Base-by-base conservation (phyloP, 2,329 filamentous ascomycete species). In the Stemphylium lycopersici region DNA sequence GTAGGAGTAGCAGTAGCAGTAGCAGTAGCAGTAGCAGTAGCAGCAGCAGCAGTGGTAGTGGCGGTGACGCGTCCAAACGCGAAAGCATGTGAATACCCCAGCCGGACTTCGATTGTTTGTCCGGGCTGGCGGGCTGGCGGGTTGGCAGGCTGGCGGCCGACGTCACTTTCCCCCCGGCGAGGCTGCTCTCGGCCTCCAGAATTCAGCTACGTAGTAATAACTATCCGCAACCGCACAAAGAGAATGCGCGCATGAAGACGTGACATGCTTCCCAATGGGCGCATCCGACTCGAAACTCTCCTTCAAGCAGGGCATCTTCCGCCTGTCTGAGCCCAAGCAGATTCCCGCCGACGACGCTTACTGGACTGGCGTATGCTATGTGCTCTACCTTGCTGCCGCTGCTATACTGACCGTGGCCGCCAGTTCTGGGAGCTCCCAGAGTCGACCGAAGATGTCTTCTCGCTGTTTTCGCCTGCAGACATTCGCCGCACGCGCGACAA, bases 361-460 rank as follows among this genome's bases (percentile, higher is more conserved):
- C 80, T 99, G 95, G 95, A 88, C 90, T 61, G 90, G 91, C 74
- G 92, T 96, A 78, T 46, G 89, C 38, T 33, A 29, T 42, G 81
- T 52, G 40, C 40, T 38, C 34, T 32, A 39, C 15, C 6, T 49
- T 20, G 20, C 34, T 48, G 16, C 61, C 61, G 36, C 60, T 38
- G 26, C 38, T 33, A 31, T 58, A 41, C 61, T 65, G 46, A 65
- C 53, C 32, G 26, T 26, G 22, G 16, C 7, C 33, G 20, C 48
- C 56, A 97, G 90, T 98, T 98, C 79, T 98, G 93, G 93, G 91
- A 96, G 76, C 87, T 99, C 38, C 95, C 95, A 59, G 95, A 98
- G 77, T 93, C 92, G 12, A 87, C 91, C 47, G 95, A 98, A 73
- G 95, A 99, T 80, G 88, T 99, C 70, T 98, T 98, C 80, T 96